A percentile compares a stretch with the other conserved stretches of the same genome.
These are phyloP conservation scores for Babesia divergens DNA, from an alignment of 169 alveolate species.

Conservation along the genomic window DNA sequence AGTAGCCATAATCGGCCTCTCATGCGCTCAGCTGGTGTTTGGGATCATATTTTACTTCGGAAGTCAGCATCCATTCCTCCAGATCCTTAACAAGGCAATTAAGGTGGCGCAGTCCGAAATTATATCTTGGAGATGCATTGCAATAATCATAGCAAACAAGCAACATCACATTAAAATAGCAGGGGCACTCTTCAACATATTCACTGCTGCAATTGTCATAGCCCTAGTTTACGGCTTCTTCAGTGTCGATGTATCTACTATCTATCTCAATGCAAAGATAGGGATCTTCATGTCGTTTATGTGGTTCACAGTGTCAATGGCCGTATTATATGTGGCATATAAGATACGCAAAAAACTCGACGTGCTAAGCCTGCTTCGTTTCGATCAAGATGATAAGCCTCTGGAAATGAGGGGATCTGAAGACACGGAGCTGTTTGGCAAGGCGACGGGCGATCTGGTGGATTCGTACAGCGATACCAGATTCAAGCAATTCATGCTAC, in stretches of 20 bases:
- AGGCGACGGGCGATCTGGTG: conserved; percentile 33
- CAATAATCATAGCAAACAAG: conserved; percentile 16
- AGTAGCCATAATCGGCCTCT: conserved; percentile 34
- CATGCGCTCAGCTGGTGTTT: conserved; percentile 44
- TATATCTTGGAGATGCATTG: conserved; percentile 61
- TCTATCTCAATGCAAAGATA: conserved; percentile 37
- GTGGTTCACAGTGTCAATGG: conserved; percentile 60
- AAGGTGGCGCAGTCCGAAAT: conserved; percentile 62
- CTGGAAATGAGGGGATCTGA: not conserved
- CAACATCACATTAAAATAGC: not conserved
- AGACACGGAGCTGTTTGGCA: conserved; percentile 10
- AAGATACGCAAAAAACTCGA: conserved; percentile 36
- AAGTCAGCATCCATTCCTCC: conserved; percentile 42
- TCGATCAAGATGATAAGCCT: conserved; percentile 7
- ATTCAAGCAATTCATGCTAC: conserved; percentile 49
- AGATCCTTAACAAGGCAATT: conserved; percentile 55
- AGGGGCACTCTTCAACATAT: conserved; percentile 4
- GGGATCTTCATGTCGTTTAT: conserved; percentile 45
- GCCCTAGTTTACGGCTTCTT: conserved; percentile 19
- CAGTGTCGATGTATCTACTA: conserved; percentile 3
- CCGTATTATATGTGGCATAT: conserved; percentile 35
- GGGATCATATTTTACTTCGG: conserved; percentile 48
- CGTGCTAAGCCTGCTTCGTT: not conserved
- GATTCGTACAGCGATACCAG: conserved; percentile 49
- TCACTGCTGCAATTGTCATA: not conserved